Conservation (phyloP, 495 filamentous ascomycete species). For the Trichoderma erinaceum region DNA sequence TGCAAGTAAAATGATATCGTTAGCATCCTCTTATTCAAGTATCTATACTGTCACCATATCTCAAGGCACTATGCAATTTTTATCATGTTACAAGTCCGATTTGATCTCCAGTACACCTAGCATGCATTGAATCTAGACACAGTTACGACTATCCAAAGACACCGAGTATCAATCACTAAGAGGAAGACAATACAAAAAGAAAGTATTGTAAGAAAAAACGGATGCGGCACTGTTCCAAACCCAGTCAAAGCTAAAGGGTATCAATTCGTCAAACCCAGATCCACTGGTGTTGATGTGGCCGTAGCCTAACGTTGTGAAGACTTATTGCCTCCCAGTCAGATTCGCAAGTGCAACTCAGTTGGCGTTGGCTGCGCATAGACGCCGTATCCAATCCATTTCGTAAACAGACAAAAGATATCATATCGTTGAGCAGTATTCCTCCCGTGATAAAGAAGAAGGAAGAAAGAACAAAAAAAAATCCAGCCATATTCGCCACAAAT, state of each 20-base stretch:
- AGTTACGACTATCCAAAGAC: background rate
- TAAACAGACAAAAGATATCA: background rate
- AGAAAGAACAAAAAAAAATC: background rate
- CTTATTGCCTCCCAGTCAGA: background rate
- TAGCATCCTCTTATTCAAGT: too few species aligned
- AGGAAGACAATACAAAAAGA: background rate
- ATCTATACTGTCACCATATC: background rate
- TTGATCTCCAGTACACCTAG: constrained; percentile 6
- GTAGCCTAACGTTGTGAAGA: background rate
- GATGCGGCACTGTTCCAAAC: background rate
- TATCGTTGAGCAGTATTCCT: too few species aligned
- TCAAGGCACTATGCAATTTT: background rate
- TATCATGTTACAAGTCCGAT: background rate
- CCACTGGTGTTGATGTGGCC: background rate
- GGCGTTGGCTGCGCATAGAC: background rate
- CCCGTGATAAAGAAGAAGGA: background rate
- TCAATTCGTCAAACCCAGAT: background rate
- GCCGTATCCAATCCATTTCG: background rate
- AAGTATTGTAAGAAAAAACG: background rate
- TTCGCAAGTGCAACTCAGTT: background rate
- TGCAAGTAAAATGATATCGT: too few species aligned
- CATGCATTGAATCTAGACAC: background rate
- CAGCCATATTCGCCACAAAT: background rate
- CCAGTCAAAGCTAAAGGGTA: constrained; percentile 8
- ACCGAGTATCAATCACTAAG: background rate